phyloP scores from a whole-genome alignment of 192 early-diverging fungal genomes.

The Entophlyctis luteolus region DNA sequence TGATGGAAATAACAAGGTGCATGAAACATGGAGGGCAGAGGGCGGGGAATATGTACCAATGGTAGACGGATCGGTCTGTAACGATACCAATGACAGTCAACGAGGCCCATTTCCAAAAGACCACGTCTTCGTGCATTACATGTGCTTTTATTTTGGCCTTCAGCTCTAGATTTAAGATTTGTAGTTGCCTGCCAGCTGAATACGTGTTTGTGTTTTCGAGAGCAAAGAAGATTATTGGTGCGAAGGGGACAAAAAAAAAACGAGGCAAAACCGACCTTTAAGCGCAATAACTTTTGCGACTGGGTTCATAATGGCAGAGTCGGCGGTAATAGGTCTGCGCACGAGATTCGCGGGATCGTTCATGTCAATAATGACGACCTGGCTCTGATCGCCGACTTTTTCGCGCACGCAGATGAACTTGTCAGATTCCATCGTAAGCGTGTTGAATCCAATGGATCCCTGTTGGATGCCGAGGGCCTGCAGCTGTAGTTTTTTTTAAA shows the following conservation, averaged over 20 bases:
- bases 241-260: neutral
- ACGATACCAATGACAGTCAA: slow-evolving; percentile 81
- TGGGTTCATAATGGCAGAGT: slow-evolving; percentile 98
- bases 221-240: neutral
- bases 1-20: neutral
- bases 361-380: slow-evolving; percentile 94
- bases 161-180: slow-evolving; percentile 96
- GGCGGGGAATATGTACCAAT: slow-evolving; percentile 58
- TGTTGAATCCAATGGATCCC: slow-evolving; percentile 93
- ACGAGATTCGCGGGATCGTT: slow-evolving; percentile 74
- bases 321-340: slow-evolving; percentile 91
- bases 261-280: slow-evolving; percentile 65
- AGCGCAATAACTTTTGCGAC: slow-evolving; percentile 88
- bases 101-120: slow-evolving; percentile 96
- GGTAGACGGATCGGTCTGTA: slow-evolving; percentile 83
- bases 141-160: slow-evolving; percentile 95
- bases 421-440: slow-evolving; percentile 95
- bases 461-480: slow-evolving; percentile 83
- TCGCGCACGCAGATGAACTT: slow-evolving; percentile 97
- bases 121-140: slow-evolving; percentile 85
- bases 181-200: slow-evolving; percentile 79
- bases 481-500: slow-evolving; percentile 56
- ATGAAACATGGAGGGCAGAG: neutral
- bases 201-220: too few relatives aligned
- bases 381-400: slow-evolving; percentile 75